phyloP scores from a whole-genome alignment of 441 rosid species.

The Pelargonium australe region DNA sequence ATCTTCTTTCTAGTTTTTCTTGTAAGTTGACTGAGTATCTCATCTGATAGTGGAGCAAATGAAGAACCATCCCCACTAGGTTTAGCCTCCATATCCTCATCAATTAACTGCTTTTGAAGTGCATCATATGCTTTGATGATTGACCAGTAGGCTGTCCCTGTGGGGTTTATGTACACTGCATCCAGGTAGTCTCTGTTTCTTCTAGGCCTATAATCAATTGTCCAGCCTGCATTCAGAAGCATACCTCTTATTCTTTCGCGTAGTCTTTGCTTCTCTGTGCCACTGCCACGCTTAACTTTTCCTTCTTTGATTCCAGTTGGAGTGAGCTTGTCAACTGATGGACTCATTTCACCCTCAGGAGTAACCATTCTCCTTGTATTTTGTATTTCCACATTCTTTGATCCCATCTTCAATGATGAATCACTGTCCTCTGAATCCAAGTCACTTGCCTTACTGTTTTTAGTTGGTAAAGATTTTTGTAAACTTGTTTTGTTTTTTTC shows the following conservation, averaged over 20 bases:
- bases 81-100: constrained; percentile 49
- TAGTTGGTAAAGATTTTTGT: constrained; percentile 30
- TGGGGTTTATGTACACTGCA: constrained; percentile 88
- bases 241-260: constrained; percentile 84
- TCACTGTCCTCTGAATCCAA: constrained; percentile 57
- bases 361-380: constrained; percentile 31
- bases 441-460: constrained; percentile 30
- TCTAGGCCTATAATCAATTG: constrained; percentile 90
- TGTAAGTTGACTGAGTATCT: constrained; percentile 71
- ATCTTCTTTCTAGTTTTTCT: constrained; percentile 78
- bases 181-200: constrained; percentile 88
- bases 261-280: constrained; percentile 93
- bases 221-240: constrained; percentile 94
- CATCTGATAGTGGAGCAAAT: constrained; percentile 62
- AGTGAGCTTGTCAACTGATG: constrained; percentile 31
- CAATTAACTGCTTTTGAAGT: constrained; percentile 65
- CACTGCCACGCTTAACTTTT: constrained; percentile 69
- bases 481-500: constrained; percentile 34
- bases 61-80: constrained; percentile 40
- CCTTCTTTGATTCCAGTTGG: constrained; percentile 42
- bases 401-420: constrained; percentile 36
- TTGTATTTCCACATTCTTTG: constrained; percentile 25
- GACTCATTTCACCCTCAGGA: constrained; percentile 37
- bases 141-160: constrained; percentile 96
- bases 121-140: constrained; percentile 97